Percentiles rank a stretch among this genome's conserved stretches.
These are phyloP conservation scores for Mycena sanguinolenta DNA, from an alignment of 768 basidiomycete genomes.

Conservation along the genomic window DNA sequence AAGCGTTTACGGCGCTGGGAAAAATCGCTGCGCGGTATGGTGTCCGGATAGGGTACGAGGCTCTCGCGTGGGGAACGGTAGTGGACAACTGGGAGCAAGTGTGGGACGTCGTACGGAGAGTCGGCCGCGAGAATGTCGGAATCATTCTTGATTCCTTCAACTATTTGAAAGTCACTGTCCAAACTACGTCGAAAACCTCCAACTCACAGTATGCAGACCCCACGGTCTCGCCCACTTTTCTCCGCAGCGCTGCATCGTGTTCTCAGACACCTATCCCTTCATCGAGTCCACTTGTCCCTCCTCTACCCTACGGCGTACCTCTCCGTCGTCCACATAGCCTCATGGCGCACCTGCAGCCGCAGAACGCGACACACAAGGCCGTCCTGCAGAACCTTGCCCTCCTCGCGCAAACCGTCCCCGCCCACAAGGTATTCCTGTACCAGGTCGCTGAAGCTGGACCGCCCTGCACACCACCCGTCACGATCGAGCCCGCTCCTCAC, in stretches of 20 bases:
- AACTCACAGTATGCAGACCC: constrained; percentile 53
- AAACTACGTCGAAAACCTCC: neutral
- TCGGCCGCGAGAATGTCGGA: constrained; percentile 52
- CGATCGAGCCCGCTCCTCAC: constrained; percentile 34
- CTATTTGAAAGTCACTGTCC: constrained; percentile 36
- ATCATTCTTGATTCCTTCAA: constrained; percentile 55
- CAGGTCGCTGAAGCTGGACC: constrained; percentile 54
- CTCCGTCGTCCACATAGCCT: neutral
- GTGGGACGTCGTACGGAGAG: constrained; percentile 51
- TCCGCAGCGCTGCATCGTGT: constrained; percentile 30
- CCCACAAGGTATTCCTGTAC: constrained; percentile 54
- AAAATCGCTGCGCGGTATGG: constrained; percentile 46
- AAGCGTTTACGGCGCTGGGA: constrained; percentile 46
- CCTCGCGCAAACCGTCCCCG: constrained; percentile 47
- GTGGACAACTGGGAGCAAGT: constrained; percentile 53
- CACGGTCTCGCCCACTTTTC: constrained; percentile 37
- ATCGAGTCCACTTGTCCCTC: no score
- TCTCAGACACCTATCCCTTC: constrained; percentile 19
- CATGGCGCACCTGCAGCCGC: constrained; percentile 14
- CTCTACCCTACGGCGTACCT: neutral
- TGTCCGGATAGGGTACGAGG: constrained; percentile 49
- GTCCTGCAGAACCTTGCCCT: constrained; percentile 44
- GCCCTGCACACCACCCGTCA: constrained; percentile 32
- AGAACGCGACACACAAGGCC: constrained; percentile 29
- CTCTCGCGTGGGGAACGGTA: constrained; percentile 51